phyloP scores from a whole-genome alignment of 2,329 filamentous ascomycete genomes.

The Aspergillus sp. region DNA sequence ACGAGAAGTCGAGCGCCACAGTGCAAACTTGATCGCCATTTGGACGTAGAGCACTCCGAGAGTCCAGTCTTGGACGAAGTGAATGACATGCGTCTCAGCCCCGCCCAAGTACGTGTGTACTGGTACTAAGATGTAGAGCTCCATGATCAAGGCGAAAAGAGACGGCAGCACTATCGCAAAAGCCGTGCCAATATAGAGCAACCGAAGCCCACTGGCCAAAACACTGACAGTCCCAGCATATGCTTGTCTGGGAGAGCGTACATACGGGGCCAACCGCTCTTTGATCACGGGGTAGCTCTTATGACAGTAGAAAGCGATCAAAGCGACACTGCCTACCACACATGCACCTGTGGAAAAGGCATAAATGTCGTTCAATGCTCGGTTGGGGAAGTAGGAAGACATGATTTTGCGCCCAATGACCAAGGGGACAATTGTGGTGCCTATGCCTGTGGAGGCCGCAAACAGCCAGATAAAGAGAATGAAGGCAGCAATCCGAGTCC shows the following conservation, averaged over 20 bases:
- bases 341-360: slow-evolving; percentile 91
- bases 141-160: slow-evolving; percentile 73
- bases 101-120: slow-evolving; percentile 70
- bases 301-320: slow-evolving; percentile 55
- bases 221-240: slow-evolving; percentile 17
- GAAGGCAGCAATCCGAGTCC: slow-evolving; percentile 75
- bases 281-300: slow-evolving; percentile 21
- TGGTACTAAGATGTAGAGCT: slow-evolving; percentile 86
- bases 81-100: slow-evolving; percentile 52
- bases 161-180: slow-evolving; percentile 79
- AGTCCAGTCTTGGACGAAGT: slow-evolving; percentile 91
- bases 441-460: slow-evolving; percentile 81
- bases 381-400: slow-evolving; percentile 66
- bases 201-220: slow-evolving; percentile 41
- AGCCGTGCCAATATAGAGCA: slow-evolving; percentile 73
- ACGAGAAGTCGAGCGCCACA: slow-evolving; percentile 67
- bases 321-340: slow-evolving; percentile 67
- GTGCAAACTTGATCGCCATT: slow-evolving; percentile 67
- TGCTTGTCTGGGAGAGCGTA: slow-evolving; percentile 32
- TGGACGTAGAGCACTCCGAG: slow-evolving; percentile 88
- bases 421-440: slow-evolving; percentile 81
- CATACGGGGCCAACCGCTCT: slow-evolving; percentile 23
- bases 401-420: slow-evolving; percentile 81
- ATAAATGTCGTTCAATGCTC: slow-evolving; percentile 89
- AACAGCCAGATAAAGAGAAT: slow-evolving; percentile 92